These are phyloP conservation scores for Ceratobasidium sp. DNA, from an alignment of 1,284 basidiomycete species.

Conservation along the genomic window DNA sequence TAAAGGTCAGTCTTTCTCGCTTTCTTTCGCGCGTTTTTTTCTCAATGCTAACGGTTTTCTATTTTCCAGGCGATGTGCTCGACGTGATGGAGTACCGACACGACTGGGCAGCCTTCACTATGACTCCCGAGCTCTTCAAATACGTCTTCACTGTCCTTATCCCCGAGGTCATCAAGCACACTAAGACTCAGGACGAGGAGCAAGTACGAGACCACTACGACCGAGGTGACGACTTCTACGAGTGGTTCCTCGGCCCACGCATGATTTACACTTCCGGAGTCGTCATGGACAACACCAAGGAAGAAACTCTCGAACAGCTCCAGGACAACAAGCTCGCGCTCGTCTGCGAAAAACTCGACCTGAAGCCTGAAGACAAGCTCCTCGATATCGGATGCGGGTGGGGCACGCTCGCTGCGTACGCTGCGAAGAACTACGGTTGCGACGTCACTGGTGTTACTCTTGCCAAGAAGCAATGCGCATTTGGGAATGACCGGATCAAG, in stretches of 20 bases:
- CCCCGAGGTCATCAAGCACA: constrained; percentile 94
- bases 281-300: constrained; percentile 77
- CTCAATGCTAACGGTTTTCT: constrained; percentile 15
- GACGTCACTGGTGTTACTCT: constrained; percentile 97
- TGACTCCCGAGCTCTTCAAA: constrained; percentile 91
- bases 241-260: constrained; percentile 94
- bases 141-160: constrained; percentile 91
- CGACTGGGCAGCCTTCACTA: constrained; percentile 94
- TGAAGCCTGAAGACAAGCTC: constrained; percentile 85
- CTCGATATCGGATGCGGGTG: constrained; percentile 90
- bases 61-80: constrained; percentile 84
- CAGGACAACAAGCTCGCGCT: constrained; percentile 98
- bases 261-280: constrained; percentile 99
- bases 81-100: constrained; percentile 95
- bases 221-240: constrained; percentile 95
- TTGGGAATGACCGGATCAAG: constrained; percentile 90
- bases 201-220: constrained; percentile 98
- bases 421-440: constrained; percentile 96
- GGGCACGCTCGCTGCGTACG: constrained; percentile 96
- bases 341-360: constrained; percentile 94
- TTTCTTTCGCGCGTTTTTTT: constrained; percentile 21
- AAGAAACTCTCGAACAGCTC: constrained; percentile 93
- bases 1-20: constrained; percentile 72
- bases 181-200: constrained; percentile 91
- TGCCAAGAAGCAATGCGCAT: constrained; percentile 89